Percentiles rank a stretch among this genome's conserved stretches.
Evolutionary conservation across 176 grass and related monocot genomes (phyloP).

Genomic region (Carex kokanica): DNA sequence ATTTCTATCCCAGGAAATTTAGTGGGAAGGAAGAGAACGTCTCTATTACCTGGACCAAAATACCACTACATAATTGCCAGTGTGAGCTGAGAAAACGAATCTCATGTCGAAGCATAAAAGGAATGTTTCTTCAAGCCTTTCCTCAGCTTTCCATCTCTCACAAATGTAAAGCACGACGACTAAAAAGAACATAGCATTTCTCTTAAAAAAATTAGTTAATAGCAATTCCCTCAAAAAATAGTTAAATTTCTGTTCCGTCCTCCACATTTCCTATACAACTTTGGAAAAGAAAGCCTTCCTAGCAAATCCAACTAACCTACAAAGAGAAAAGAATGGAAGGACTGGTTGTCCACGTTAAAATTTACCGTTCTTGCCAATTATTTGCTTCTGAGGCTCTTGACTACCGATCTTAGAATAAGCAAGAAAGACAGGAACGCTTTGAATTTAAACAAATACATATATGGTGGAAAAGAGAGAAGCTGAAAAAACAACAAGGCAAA

Average conservation of each 20-base stretch:
- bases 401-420: background rate
- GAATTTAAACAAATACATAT: conserved; percentile 1
- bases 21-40: too few species aligned
- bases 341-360: background rate
- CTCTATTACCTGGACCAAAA: background rate
- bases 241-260: background rate
- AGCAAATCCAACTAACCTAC: background rate
- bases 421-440: background rate
- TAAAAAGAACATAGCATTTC: background rate
- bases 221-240: background rate
- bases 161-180: background rate
- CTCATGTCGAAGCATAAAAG: background rate
- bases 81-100: background rate
- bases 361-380: background rate
- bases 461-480: background rate
- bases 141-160: background rate
- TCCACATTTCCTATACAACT: background rate
- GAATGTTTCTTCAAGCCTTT: background rate
- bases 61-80: background rate
- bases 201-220: background rate
- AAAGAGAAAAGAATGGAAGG: background rate
- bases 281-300: background rate
- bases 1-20: background rate
- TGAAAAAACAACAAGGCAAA: background rate
- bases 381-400: background rate